A percentile compares a stretch with the other conserved stretches of the same genome.
These are phyloP conservation scores for Suillus clintonianus DNA, from an alignment of 768 basidiomycete genomes.

Conservation along the genomic window DNA sequence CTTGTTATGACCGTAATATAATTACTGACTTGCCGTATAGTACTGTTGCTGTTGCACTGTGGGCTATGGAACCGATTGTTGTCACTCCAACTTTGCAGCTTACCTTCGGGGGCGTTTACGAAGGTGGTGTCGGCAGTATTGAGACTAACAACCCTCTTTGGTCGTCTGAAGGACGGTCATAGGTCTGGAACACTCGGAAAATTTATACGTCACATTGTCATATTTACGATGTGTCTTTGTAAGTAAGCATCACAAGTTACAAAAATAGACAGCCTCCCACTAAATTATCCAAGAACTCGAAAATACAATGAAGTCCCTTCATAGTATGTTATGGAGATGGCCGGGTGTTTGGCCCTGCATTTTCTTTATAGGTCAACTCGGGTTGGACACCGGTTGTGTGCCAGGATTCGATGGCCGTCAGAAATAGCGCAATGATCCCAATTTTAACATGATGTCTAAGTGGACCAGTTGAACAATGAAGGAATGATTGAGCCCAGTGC, in stretches of 20 bases:
- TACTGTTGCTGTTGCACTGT: constrained; percentile 65
- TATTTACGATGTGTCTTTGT: background rate
- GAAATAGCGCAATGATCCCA: too few species aligned
- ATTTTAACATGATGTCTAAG: too few species aligned
- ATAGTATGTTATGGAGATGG: background rate
- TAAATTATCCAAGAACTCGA: background rate
- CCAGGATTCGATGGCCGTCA: background rate
- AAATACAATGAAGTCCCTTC: background rate
- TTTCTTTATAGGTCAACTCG: background rate
- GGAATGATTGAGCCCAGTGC: too few species aligned
- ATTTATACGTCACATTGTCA: background rate
- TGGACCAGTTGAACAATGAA: too few species aligned
- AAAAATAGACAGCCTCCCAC: background rate
- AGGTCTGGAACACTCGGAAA: background rate
- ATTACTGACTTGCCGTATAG: constrained; percentile 24
- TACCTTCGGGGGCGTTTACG: constrained; percentile 55
- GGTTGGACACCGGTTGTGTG: background rate
- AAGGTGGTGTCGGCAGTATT: constrained; percentile 67
- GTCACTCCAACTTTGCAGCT: constrained; percentile 57
- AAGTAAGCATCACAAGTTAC: background rate
- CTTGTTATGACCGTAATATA: background rate
- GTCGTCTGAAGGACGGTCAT: constrained; percentile 29
- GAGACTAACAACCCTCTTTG: constrained; percentile 60
- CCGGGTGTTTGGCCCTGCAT: background rate
- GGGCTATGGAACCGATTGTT: constrained; percentile 57